Base-by-base conservation (phyloP, 208 protist genomes). In the Porcisia hertigi region DNA sequence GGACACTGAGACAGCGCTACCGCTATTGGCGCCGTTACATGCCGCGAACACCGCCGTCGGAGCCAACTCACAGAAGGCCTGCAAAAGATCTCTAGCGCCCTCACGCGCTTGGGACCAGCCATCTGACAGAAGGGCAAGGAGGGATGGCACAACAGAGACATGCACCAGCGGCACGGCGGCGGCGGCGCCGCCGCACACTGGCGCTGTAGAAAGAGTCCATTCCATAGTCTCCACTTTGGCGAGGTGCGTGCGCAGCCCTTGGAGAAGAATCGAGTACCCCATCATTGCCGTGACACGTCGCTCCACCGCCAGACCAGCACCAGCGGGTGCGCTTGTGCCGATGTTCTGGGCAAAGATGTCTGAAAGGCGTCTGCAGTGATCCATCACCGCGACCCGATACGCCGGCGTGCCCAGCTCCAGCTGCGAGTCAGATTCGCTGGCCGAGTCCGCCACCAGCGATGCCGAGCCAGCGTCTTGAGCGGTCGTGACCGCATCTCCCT, bases 41-140 rank as follows among this genome's bases (percentile, higher is more conserved):
- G 73, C 52, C 18, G 67, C 70, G 4, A 89, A 86, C 5, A 90
- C 77, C 20, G 47, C 59, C 7, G 70, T 47, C 18, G 86, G 87
- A 16, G 82, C 85, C 69, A 84, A 53, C 25, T 73, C 66, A 47
- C 77, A 83, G 71, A 91, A 93, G 8, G 88, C 63, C 2, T 73
- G 30, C 36, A 97, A 84, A 62, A 95, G 60, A 23, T 82, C 85
- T 18, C 66, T 75, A 1, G 93, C 93, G 36, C 75, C 69, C 14
- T 71, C 59, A 14, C 90, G 91, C 25, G 85, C 85, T 57, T 88
- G 77, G 43, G 84, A 82, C 93, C 93, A 97, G 39, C 93, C 93
- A 66, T 93, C 88, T 4, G 85, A 90, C 49, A 97, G 70, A 23
- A 80, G 80, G 14, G 84, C 75, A n/a, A 96, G 41, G 30, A 97